Evolutionary conservation across 2,329 filamentous ascomycete species (phyloP).

Genomic region (Fusarium verticillioides): DNA sequence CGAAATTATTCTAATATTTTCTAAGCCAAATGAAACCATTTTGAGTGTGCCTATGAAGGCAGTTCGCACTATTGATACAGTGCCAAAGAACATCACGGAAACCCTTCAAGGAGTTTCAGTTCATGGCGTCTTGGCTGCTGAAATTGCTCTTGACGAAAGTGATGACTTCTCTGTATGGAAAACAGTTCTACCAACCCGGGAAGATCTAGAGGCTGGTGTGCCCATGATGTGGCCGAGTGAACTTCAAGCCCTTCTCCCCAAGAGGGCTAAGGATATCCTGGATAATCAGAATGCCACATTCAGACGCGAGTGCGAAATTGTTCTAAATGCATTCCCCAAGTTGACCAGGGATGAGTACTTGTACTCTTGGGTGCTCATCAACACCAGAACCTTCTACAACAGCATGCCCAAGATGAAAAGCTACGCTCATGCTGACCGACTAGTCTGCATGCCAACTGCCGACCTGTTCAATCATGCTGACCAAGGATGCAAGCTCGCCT

Average conservation of each 20-base stretch:
- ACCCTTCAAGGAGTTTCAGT: conserved; percentile 68
- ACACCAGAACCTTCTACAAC: conserved; percentile 72
- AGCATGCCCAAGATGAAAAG: conserved; percentile 57
- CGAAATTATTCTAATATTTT: not conserved
- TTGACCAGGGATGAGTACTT: conserved; percentile 56
- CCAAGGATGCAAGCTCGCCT: conserved; percentile 63
- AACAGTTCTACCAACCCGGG: conserved; percentile 71
- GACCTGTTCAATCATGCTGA: conserved; percentile 75
- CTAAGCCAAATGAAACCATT: conserved; percentile 63
- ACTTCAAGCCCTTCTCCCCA: conserved; percentile 60
- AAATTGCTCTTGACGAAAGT: conserved; percentile 66
- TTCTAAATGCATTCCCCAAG: conserved; percentile 46
- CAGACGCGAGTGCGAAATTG: conserved; percentile 53
- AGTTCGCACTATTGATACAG: conserved; percentile 72
- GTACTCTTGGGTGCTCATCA: conserved; percentile 70
- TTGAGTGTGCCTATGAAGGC: conserved; percentile 72
- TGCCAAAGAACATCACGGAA: conserved; percentile 64
- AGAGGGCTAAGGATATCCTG: conserved; percentile 58
- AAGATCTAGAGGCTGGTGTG: conserved; percentile 63
- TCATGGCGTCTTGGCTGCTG: conserved; percentile 78
- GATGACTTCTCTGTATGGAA: conserved; percentile 68
- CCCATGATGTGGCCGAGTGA: conserved; percentile 59
- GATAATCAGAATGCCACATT: conserved; percentile 62
- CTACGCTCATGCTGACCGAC: conserved; percentile 64
- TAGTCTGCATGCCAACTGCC: conserved; percentile 77